Percentiles rank a stretch among this genome's conserved stretches.
These are phyloP conservation scores for Oemleria cerasiformis DNA, from an alignment of 306 rosid species.

Conservation along the genomic window DNA sequence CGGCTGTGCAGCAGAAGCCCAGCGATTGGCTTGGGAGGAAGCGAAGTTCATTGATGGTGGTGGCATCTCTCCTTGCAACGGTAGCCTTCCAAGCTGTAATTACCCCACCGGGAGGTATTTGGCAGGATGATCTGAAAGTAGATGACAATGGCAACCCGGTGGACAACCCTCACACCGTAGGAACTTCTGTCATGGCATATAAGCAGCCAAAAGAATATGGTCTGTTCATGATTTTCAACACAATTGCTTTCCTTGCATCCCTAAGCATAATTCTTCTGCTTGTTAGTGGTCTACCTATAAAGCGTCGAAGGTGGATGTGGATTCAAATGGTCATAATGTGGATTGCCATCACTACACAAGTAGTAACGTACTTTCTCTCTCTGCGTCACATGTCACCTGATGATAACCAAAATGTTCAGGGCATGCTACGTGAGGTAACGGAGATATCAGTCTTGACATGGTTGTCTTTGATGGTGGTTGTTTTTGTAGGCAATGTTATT, in stretches of 20 bases:
- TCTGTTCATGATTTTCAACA: slow-evolving; percentile 28
- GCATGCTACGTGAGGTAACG: neutral
- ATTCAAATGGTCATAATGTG: slow-evolving; percentile 34
- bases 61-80: slow-evolving; percentile 32
- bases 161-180: slow-evolving; percentile 10
- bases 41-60: slow-evolving; percentile 30
- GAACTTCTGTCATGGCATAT: slow-evolving; percentile 28
- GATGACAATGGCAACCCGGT: slow-evolving; percentile 12
- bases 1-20: neutral
- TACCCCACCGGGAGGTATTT: slow-evolving; percentile 37
- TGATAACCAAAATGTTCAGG: neutral
- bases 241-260: slow-evolving; percentile 23
- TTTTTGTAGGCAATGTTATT: slow-evolving; percentile 23
- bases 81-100: slow-evolving; percentile 32
- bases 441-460: slow-evolving; percentile 24
- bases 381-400: slow-evolving; percentile 26
- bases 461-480: slow-evolving; percentile 21
- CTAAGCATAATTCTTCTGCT: slow-evolving; percentile 28
- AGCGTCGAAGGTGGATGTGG: slow-evolving; percentile 32
- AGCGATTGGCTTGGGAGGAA: slow-evolving; percentile 28
- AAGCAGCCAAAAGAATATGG: slow-evolving; percentile 7
- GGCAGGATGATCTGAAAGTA: slow-evolving; percentile 26
- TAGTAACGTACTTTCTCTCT: slow-evolving; percentile 22
- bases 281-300: slow-evolving; percentile 32
- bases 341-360: slow-evolving; percentile 25